These are phyloP conservation scores for Ulmus americana DNA, from an alignment of 331 rosid species.

Conservation along the genomic window DNA sequence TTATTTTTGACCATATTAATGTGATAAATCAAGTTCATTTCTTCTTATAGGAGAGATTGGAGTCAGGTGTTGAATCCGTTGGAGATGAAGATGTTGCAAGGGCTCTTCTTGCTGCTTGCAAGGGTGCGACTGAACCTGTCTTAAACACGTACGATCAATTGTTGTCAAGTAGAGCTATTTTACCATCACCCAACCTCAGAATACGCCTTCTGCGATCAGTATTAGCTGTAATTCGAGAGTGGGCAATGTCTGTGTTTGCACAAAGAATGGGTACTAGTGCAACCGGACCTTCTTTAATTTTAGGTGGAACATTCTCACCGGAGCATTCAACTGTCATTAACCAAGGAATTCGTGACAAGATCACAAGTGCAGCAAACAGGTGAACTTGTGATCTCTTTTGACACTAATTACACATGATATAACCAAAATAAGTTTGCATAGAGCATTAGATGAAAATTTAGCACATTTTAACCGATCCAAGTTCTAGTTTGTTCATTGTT, in stretches of 20 bases:
- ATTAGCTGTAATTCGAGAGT: constrained; percentile 77
- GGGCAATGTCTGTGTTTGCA: constrained; percentile 82
- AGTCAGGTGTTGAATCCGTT: constrained; percentile 64
- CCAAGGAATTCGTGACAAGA: constrained; percentile 91
- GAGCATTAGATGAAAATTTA: neutral
- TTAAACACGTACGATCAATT: constrained; percentile 80
- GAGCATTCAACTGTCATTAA: constrained; percentile 51
- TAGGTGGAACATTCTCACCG: constrained; percentile 69
- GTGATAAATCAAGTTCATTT: neutral
- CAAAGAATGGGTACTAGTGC: constrained; percentile 64
- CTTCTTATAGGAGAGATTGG: constrained; percentile 69
- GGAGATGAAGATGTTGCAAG: constrained; percentile 96
- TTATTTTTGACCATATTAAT: neutral
- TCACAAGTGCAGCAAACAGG: constrained; percentile 91
- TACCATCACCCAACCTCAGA: constrained; percentile 83
- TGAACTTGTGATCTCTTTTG: constrained; percentile 22
- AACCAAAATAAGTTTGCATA: no score
- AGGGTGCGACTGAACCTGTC: constrained; percentile 92
- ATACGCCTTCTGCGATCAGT: constrained; percentile 88
- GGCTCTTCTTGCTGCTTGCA: constrained; percentile 86
- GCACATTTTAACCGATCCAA: neutral
- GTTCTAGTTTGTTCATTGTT: constrained; percentile 4
- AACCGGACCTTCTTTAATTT: constrained; percentile 54
- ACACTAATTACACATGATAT: neutral
- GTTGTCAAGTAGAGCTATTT: constrained; percentile 72